Evolutionary conservation across 1,139 yeast species (phyloP), one percentile per base, ranked within the genome.

Genomic region (Scheffersomyces quercinus): DNA sequence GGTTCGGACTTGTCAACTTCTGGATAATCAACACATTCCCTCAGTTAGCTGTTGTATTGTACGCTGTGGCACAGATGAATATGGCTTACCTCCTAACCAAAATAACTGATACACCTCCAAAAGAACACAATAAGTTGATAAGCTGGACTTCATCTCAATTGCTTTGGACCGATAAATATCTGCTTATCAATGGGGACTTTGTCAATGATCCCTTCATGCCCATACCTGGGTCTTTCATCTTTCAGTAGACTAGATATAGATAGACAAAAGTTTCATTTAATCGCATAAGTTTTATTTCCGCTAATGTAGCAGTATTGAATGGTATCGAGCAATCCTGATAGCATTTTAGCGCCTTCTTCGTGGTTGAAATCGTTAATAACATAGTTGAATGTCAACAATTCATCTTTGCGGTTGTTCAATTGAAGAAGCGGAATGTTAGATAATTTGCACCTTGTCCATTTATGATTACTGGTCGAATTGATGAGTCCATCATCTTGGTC

Each of bases 51-150:
- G 67, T 78, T 13, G 54, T 80, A 6, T 64, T 72, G n/a, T 78
- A 78, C 50, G 79, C 81, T n/a, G 58, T 79, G 43, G 84, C 83
- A 3, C 78, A 80, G 53, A 70, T 81, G 5, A 70, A 77, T 34
- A 68, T 79, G 29, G 85, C 84, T 0, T 79, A 77, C 50, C 63
- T 82, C 39, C 60, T 82, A 36, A 75, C 84, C 7, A 79, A 78
- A 53, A 65, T 82, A 11, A 66, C 82, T 2, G 82, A 78, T 39
- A 76, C 79, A 0, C 75, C 80, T 2, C 85, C 85, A 3, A 44
- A 33, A 38, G 51, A 36, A 37, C 45, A 42, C 29, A 54, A 48
- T 29, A 55, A 59, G 24, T 52, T 68, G 33, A 52, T 64, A 3
- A 52, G 58, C 38, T 70, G 75, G 75, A 58, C 59, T 37, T 50